Evolutionary conservation across 1,284 basidiomycete genomes (phyloP), one percentile per base, ranked within the genome.

Genomic region (Phaffia rhodozyma): DNA sequence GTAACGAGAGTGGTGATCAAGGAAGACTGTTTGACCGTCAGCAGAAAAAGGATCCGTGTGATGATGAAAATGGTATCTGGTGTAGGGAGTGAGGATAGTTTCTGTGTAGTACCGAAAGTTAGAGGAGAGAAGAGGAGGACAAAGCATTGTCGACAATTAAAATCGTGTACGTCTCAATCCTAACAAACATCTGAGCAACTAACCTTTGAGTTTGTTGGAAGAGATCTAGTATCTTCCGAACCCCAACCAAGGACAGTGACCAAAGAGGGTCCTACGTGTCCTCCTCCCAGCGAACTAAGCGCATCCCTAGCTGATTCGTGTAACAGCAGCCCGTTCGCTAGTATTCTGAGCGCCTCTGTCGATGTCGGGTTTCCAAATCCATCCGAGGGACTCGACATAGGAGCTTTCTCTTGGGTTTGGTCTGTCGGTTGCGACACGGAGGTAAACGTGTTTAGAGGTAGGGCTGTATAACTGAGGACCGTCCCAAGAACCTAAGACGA

Each of bases 301-400:
- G 13, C 30, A 13, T 55, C 55, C 6, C 63, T 52, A 18, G 63
- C 63, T 16, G 27, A 4, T 20, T 59, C 54, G 29, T 65, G 63
- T 20, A 65, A 47, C 6, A 65, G 55, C 25, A 54, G 4, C 9
- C 58, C 53, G 59, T 65, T 65, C 25, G 63, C 58, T 3, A 65
- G 55, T 7, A 65, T 55, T 18, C 63, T 30, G 9, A 65, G 49
- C 25, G 59, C 63, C 29, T 65, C 63, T 16, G 53, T 48, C 6
- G 52, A 56, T 1, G 23, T 18, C 1, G 58, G 54, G 11, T 34
- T 34, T 16, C 58, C 63, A 43, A 65, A 60, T 2, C 4, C 27
- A 25, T 59, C 52, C 11, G 62, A 51, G 27, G 25, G 23, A 48
- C 9, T 16, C 21, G 48, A 13, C 1, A 43, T 20, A 20, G 21